Conservation (phyloP, 2,329 filamentous ascomycete species). For the Sclerotinia trifoliorum region DNA sequence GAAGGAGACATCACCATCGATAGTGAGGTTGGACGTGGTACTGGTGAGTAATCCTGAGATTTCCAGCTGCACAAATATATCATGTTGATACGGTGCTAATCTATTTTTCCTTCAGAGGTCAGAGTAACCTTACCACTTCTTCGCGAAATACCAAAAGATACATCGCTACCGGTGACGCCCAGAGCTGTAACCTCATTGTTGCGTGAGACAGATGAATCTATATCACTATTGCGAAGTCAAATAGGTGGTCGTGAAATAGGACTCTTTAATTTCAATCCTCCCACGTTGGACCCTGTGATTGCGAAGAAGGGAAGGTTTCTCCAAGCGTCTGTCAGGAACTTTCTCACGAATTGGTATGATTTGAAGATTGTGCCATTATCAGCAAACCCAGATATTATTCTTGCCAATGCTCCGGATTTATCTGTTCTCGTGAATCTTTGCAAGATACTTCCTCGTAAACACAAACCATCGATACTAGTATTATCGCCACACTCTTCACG, state of each 20-base stretch:
- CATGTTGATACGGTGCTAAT: conserved; percentile 24
- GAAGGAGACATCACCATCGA: conserved; percentile 60
- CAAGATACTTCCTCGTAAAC: conserved; percentile 19
- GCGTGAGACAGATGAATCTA: conserved; percentile 34
- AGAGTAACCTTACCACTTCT: conserved; percentile 38
- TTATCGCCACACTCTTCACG: conserved; percentile 37
- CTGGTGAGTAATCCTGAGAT: conserved; percentile 44
- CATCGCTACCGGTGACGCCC: conserved; percentile 25
- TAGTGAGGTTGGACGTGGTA: conserved; percentile 54
- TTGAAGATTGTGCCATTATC: conserved; percentile 35
- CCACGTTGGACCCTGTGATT: conserved; percentile 31
- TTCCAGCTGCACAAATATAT: background rate
- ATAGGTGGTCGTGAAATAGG: conserved; percentile 31
- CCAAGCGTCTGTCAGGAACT: conserved; percentile 35
- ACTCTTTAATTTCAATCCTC: conserved; percentile 36
- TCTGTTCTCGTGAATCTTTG: conserved; percentile 28
- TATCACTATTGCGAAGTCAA: conserved; percentile 30
- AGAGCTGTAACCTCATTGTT: conserved; percentile 30
- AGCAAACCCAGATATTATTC: conserved; percentile 32
- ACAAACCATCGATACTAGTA: conserved; percentile 32
- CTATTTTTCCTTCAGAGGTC: conserved; percentile 30
- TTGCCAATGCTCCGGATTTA: conserved; percentile 34
- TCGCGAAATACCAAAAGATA: conserved; percentile 33
- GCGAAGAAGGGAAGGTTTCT: conserved; percentile 30
- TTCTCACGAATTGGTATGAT: conserved; percentile 39